phyloP scores from a whole-genome alignment of 306 rosid species.

The Acacia melanoxylon region DNA sequence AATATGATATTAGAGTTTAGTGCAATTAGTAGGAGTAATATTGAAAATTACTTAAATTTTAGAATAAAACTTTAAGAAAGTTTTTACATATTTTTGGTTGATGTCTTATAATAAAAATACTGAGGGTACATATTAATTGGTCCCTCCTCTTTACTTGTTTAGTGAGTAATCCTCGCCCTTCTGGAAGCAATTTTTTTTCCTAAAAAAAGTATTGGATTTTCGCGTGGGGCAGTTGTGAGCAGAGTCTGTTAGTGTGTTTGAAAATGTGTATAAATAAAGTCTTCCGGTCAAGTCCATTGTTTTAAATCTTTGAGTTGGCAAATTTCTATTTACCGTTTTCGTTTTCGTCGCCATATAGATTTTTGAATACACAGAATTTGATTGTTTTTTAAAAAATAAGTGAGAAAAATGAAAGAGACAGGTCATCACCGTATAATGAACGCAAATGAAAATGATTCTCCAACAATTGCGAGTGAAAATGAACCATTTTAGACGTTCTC shows the following conservation, averaged over 20 bases:
- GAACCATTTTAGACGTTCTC: no score
- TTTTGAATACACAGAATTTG: not conserved
- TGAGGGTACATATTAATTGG: not conserved
- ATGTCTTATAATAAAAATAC: no score
- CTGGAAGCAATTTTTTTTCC: not conserved
- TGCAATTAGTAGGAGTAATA: no score
- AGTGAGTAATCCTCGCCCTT: not conserved
- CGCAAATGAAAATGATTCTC: not conserved
- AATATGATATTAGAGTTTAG: no score
- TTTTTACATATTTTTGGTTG: no score
- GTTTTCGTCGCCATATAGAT: not conserved
- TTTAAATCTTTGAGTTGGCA: not conserved
- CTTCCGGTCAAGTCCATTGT: not conserved
- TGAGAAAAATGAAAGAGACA: not conserved
- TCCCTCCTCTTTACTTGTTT: constrained; percentile 1
- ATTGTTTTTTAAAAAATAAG: not conserved
- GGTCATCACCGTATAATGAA: not conserved
- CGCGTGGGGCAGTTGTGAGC: not conserved
- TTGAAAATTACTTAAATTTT: no score
- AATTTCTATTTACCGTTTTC: not conserved
- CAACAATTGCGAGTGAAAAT: not conserved
- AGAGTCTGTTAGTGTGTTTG: not conserved
- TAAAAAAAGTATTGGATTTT: not conserved
- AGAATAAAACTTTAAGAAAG: no score
- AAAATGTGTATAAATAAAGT: not conserved